Conservation (phyloP, 441 rosid species). For the Euphorbia neoarborescens region DNA sequence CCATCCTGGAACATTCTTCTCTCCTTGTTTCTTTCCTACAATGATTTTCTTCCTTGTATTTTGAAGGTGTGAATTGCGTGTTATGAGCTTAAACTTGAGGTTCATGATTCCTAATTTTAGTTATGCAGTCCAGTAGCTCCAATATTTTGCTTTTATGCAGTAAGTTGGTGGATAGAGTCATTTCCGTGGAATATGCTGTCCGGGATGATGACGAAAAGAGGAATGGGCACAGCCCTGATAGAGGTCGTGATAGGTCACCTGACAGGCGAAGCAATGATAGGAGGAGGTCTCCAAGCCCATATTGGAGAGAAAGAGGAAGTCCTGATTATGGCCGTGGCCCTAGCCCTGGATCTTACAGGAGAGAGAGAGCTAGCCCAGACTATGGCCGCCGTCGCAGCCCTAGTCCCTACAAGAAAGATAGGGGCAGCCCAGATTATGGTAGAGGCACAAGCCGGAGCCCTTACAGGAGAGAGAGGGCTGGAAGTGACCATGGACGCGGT, state of each 20-base stretch:
- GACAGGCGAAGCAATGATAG: constrained; percentile 47
- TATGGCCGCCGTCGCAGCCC: constrained; percentile 53
- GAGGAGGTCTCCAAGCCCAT: constrained; percentile 75
- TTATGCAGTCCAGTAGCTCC: background rate
- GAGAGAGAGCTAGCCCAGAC: constrained; percentile 57
- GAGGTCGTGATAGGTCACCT: constrained; percentile 63
- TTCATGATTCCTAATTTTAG: background rate
- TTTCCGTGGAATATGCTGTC: constrained; percentile 85
- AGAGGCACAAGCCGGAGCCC: constrained; percentile 42
- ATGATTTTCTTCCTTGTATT: background rate
- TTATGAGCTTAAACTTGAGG: background rate
- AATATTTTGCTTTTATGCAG: constrained; percentile 32
- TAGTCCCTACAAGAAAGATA: constrained; percentile 45
- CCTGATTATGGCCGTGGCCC: constrained; percentile 78
- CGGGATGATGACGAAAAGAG: constrained; percentile 75
- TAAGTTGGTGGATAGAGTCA: constrained; percentile 80
- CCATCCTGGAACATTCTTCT: background rate
- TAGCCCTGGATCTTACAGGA: constrained; percentile 41
- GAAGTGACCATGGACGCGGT: constrained; percentile 33
- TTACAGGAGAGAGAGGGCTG: constrained; percentile 41
- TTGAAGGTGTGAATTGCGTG: constrained; percentile 4
- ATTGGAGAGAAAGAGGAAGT: constrained; percentile 72
- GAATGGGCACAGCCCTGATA: constrained; percentile 66
- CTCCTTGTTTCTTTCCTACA: constrained; percentile 5
- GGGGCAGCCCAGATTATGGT: constrained; percentile 48